Percentiles rank a stretch among this genome's conserved stretches.
Conservation (phyloP, 495 filamentous ascomycete species). For the Penicillium herquei region DNA sequence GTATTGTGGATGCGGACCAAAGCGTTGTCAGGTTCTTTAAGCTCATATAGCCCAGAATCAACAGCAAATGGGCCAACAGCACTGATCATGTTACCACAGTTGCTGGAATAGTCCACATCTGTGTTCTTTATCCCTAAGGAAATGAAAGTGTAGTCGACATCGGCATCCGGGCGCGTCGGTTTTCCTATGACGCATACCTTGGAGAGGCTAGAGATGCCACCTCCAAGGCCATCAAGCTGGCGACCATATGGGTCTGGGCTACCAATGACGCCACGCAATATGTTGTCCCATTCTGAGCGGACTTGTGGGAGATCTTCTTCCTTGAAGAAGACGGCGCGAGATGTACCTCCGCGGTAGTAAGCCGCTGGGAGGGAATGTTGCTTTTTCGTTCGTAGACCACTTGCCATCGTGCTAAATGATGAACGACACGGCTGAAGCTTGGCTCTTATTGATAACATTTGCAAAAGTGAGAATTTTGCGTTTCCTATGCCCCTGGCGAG, state of each 20-base stretch:
- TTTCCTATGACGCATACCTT: conserved; percentile 66
- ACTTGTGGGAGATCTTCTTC: conserved; percentile 49
- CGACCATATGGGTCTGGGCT: conserved; percentile 67
- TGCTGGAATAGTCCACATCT: conserved; percentile 62
- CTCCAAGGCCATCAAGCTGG: conserved; percentile 72
- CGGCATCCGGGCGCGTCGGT: conserved; percentile 48
- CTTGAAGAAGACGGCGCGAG: conserved; percentile 64
- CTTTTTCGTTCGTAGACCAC: neutral
- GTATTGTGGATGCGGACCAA: conserved; percentile 52
- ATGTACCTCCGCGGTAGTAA: conserved; percentile 74
- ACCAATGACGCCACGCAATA: conserved; percentile 64
- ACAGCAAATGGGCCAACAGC: conserved; percentile 66
- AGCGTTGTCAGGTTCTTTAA: neutral
- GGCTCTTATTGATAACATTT: no score
- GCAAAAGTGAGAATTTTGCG: no score
- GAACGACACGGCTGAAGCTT: no score
- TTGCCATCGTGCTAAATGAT: no score
- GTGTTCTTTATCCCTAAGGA: conserved; percentile 61
- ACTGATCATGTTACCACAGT: conserved; percentile 72
- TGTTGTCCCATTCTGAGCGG: conserved; percentile 47
- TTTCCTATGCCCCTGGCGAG: no score
- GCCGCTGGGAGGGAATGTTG: conserved; percentile 54
- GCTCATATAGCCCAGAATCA: conserved; percentile 48
- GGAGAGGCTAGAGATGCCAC: conserved; percentile 65
- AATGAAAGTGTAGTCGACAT: conserved; percentile 73